Base-by-base conservation (phyloP, 2,329 filamentous ascomycete species). In the Ascochyta fabae region DNA sequence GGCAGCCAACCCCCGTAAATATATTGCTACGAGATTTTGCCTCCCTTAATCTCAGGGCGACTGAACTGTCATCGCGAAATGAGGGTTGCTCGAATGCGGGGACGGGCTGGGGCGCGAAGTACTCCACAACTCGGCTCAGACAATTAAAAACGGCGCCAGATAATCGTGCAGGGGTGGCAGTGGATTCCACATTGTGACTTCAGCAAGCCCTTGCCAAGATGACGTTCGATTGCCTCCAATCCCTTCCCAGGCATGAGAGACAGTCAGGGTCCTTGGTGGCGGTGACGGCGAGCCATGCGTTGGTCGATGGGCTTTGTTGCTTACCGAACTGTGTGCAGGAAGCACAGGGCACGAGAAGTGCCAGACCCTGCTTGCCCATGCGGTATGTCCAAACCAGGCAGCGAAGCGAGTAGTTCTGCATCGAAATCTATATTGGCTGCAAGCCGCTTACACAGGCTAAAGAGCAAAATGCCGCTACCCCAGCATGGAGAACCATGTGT, bases 61-160 rank as follows among this genome's bases (percentile, higher is more conserved):
- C 48, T 58, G 58, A 62, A 67, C 58, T 61, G 48, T 53, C 60
- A 64, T 58, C 57, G 61, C 64, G 65, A 71, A 61, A 71, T 68
- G 71, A 69, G 56, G 57, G 65, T 53, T 62, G 69, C 60, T 50
- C 22, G 58, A 66, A 64, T 73, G 71, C 71, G 70, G 71, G 70
- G 72, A 64, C 62, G 67, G 62, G 57, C 66, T 65, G 62, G 69
- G 64, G 64, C 61, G 50, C 50, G 53, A 52, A 50, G 62, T 56
- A 67, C 70, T 71, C 70, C 70, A 72, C 69, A 71, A 41, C 58
- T 57, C 55, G 62, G 60, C 61, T 59, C 65, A 64, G 62, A 66
- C 63, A 64, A 66, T 67, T 57, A 67, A 65, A 51, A 64, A 59
- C 53, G 60, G 59, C 50, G 66, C 65, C 61, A 63, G 58, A 62